Base-by-base conservation (phyloP, 2,329 filamentous ascomycete genomes). In the Fonsecaea multimorphosa region DNA sequence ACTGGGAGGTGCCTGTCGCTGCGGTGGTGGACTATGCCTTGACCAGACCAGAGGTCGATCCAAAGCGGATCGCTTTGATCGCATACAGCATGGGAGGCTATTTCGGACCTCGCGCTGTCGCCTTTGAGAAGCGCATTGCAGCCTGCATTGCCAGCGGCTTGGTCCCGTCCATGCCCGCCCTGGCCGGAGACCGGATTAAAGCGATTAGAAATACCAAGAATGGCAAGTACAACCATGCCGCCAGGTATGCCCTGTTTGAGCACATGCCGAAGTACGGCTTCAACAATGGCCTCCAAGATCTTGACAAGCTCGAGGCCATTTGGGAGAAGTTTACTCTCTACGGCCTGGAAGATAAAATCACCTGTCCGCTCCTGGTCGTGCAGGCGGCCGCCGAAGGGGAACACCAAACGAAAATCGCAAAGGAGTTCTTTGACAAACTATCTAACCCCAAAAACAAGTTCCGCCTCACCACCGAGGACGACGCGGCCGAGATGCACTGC, bases 21-120 rank as follows among this genome's bases (percentile, higher is more conserved):
- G 75, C 74, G 1, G 72, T 77, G 2, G 63, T 77, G 1, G 74
- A 77, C 68, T 76, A 73, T 62, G 64, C 74, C 14, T 55, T 70
- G 16, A 64, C 68, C 9, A 56, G 62, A 6, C 46, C 59, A 2
- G 68, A 70, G 1, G 67, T 75, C 29, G 74, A 77, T 55, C 59
- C 66, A 11, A 63, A 71, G 40, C 64, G 67, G 8, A 65, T 77
- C 9, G 74, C 63, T 0, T 57, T 76, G 24, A 64, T 74, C 19
- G 76, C 75, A 1, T 70, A 70, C 63, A 73, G 70, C 12, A 70
- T 76, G 58, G 76, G 75, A 19, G 75, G 75, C 29, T 75, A 73
- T 46, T 68, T 77, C n/a, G 74, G 73, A 36, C 72, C 74, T 2
- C 66, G 74, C 46, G 76, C 68, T 9, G 74, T 74, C 1, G 72